Percentiles rank a stretch among this genome's conserved stretches.
Evolutionary conservation across 768 basidiomycete species (phyloP).

Genomic region (Dendrothele bispora): DNA sequence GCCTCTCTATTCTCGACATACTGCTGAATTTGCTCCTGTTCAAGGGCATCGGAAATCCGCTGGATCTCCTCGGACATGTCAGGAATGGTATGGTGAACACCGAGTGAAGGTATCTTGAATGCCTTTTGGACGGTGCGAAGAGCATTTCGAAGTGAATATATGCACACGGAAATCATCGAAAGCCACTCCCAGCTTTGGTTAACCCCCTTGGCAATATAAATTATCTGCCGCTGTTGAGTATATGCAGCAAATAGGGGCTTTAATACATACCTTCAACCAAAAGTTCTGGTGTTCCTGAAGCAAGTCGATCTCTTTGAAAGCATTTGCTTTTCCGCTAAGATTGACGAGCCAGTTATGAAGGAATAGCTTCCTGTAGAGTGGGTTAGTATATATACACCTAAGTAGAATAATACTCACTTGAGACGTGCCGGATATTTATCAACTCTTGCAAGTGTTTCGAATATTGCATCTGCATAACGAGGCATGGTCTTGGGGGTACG

Average conservation of each 20-base stretch:
- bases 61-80: conserved; percentile 7
- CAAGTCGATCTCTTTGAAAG: conserved; percentile 25
- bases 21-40: conserved; percentile 8
- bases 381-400: too few species aligned
- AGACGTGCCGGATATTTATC: neutral
- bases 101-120: conserved; percentile 9
- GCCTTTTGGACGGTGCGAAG: conserved; percentile 10
- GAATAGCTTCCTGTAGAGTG: conserved; percentile 3
- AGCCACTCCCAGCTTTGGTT: conserved; percentile 15
- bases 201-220: conserved; percentile 8
- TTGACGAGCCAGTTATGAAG: conserved; percentile 24
- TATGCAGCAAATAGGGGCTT: too few species aligned
- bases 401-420: neutral
- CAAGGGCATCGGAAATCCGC: conserved; percentile 1
- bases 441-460: conserved; percentile 9
- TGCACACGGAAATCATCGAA: conserved; percentile 12
- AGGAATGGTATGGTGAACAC: conserved; percentile 10
- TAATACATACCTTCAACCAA: conserved; percentile 19
- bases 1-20: conserved; percentile 5
- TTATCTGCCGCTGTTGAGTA: too few species aligned
- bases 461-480: conserved; percentile 18
- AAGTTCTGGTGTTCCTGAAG: too few species aligned
- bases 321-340: conserved; percentile 8
- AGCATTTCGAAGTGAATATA: conserved; percentile 11
- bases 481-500: conserved; percentile 14